Percentiles rank a stretch among this genome's conserved stretches.
Conservation (phyloP, 164 flowering plant genomes). For the Piper longum region DNA sequence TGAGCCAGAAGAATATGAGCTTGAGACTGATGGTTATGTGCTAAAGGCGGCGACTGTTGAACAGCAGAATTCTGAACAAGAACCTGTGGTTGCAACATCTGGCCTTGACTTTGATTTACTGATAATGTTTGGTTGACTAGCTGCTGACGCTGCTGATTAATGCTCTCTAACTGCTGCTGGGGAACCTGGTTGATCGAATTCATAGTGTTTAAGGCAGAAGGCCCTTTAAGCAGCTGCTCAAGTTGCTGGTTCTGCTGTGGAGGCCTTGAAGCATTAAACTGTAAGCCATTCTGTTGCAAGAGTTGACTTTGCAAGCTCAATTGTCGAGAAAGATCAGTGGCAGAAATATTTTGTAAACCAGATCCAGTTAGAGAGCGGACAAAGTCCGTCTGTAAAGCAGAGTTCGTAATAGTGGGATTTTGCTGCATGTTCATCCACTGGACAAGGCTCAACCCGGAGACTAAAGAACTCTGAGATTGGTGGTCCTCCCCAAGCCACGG, state of each 20-base stretch:
- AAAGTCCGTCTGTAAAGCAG: slow-evolving; percentile 52
- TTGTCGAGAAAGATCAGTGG: slow-evolving; percentile 62
- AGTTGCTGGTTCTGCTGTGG: slow-evolving; percentile 45
- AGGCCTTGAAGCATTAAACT: slow-evolving; percentile 41
- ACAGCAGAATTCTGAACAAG: slow-evolving; percentile 25
- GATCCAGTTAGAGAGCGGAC: slow-evolving; percentile 34
- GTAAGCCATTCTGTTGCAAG: slow-evolving; percentile 45
- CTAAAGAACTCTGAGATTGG: slow-evolving; percentile 24
- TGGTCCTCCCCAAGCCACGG: slow-evolving; percentile 91
- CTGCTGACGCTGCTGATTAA: slow-evolving; percentile 44
- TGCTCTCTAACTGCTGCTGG: slow-evolving; percentile 43
- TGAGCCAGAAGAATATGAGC: slow-evolving; percentile 34
- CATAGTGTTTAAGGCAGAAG: slow-evolving; percentile 29
- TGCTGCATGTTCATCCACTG: slow-evolving; percentile 99
- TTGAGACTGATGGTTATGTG: slow-evolving; percentile 48
- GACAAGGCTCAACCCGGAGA: slow-evolving; percentile 66
- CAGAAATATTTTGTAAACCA: slow-evolving; percentile 38
- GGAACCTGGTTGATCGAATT: slow-evolving; percentile 37
- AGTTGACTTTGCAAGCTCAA: slow-evolving; percentile 49
- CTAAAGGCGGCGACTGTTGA: slow-evolving; percentile 32
- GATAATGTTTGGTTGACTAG: slow-evolving; percentile 32
- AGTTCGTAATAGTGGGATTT: slow-evolving; percentile 36
- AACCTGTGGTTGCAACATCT: slow-evolving; percentile 37
- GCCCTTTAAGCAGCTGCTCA: slow-evolving; percentile 12
- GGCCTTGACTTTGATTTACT: slow-evolving; percentile 43